Percentiles rank a stretch among this genome's conserved stretches.
Evolutionary conservation across 768 basidiomycete species (phyloP).

Genomic region (Termitomyces sp.): DNA sequence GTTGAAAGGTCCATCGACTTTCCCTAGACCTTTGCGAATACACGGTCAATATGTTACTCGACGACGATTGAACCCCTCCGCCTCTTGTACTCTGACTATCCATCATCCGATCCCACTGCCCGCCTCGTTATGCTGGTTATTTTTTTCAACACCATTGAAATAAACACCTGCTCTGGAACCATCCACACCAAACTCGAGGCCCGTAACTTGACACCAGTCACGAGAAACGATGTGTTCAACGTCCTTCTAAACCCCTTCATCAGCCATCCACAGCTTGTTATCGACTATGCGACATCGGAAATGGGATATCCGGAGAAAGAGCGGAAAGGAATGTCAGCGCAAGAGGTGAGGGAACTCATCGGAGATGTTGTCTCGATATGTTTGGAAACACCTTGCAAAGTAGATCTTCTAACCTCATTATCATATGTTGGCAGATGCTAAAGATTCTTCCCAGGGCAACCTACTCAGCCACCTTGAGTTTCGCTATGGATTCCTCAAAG

Average conservation of each 20-base stretch:
- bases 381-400: constrained; percentile 59
- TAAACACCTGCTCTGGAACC: constrained; percentile 24
- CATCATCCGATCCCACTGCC: constrained; percentile 51
- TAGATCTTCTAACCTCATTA: constrained; percentile 18
- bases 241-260: constrained; percentile 67
- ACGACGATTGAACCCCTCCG: constrained; percentile 49
- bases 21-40: constrained; percentile 59
- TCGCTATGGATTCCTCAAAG: constrained; percentile 34
- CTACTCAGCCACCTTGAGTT: constrained; percentile 57
- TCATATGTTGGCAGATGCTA: not conserved
- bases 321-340: constrained; percentile 34
- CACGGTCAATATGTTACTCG: constrained; percentile 54
- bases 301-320: constrained; percentile 26
- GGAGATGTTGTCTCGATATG: constrained; percentile 57
- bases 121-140: constrained; percentile 73
- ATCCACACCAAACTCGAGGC: constrained; percentile 49
- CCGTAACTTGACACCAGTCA: constrained; percentile 51
- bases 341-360: constrained; percentile 41
- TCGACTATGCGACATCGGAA: constrained; percentile 43
- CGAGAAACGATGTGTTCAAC: constrained; percentile 52
- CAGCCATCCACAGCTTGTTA: constrained; percentile 45
- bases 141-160: constrained; percentile 44
- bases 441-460: constrained; percentile 43
- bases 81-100: constrained; percentile 63
- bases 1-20: constrained; percentile 8